phyloP scores from a whole-genome alignment of 441 rosid species.

The Corymbia citriodora region DNA sequence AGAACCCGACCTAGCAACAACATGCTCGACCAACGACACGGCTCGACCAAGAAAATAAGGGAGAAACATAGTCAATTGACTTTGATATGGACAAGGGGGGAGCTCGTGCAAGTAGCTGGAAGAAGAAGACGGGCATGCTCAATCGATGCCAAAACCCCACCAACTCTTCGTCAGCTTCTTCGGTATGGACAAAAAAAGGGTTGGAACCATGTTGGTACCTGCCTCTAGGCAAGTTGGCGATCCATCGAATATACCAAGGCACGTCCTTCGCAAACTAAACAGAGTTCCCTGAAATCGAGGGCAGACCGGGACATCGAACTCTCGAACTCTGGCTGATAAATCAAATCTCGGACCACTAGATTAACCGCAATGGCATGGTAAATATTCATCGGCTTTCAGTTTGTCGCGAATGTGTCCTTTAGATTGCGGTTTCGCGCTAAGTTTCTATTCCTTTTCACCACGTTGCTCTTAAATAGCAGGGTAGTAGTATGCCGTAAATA shows the following conservation, averaged over 20 bases:
- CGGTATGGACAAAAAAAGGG: neutral
- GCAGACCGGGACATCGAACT: neutral
- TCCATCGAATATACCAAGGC: neutral
- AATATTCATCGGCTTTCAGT: neutral
- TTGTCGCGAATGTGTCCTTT: neutral
- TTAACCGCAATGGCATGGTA: neutral
- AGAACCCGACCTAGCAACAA: too few relatives aligned
- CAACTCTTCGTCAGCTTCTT: neutral
- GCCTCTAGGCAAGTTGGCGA: neutral
- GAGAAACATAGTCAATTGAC: too few relatives aligned
- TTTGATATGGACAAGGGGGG: neutral
- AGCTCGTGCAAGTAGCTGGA: neutral
- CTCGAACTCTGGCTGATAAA: neutral
- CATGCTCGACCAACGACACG: too few relatives aligned
- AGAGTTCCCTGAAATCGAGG: neutral
- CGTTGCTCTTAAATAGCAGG: neutral
- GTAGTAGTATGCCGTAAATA: too few relatives aligned
- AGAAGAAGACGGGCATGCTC: neutral
- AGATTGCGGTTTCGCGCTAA: neutral
- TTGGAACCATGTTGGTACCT: neutral
- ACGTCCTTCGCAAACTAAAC: neutral
- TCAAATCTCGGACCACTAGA: neutral
- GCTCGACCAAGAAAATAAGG: too few relatives aligned
- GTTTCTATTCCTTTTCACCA: neutral
- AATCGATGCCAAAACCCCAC: neutral